These are phyloP conservation scores for Glutinoglossum americanum DNA, from an alignment of 495 filamentous ascomycete genomes.

Conservation along the genomic window DNA sequence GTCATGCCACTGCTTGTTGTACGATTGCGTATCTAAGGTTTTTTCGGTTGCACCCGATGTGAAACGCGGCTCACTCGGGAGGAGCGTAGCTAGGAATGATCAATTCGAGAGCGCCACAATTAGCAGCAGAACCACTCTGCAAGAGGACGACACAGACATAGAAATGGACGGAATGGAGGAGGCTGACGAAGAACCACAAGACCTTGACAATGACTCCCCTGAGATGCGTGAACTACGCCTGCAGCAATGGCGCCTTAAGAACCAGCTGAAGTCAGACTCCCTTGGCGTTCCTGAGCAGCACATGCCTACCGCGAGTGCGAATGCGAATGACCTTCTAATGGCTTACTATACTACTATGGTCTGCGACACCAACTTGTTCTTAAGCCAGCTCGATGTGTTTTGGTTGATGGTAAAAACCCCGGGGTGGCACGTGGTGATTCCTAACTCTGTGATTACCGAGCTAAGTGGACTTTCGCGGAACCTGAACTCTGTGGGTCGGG, in stretches of 20 bases:
- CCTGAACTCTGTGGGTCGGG: background rate
- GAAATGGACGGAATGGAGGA: background rate
- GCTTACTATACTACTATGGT: constrained; percentile 4
- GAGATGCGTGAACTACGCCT: constrained; percentile 3
- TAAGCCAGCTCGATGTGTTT: constrained; percentile 6
- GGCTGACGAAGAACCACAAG: background rate
- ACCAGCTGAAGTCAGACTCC: background rate
- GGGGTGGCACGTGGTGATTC: constrained; percentile 4
- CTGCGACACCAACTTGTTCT: constrained; percentile 6
- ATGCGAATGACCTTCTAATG: background rate
- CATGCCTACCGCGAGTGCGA: background rate
- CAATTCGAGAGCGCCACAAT: background rate
- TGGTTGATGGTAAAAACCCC: background rate
- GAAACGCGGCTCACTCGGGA: background rate
- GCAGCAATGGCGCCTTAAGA: background rate
- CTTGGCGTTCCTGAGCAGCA: background rate
- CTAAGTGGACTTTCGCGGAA: background rate
- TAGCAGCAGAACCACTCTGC: background rate
- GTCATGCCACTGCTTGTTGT: background rate
- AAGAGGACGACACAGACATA: constrained; percentile 3
- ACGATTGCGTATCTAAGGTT: background rate
- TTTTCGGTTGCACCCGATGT: background rate
- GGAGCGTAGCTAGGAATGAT: background rate
- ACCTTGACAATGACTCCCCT: constrained; percentile 2
- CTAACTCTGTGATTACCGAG: constrained; percentile 2